Evolutionary conservation across 2,329 filamentous ascomycete genomes (phyloP), one percentile per base, ranked within the genome.

Genomic region (Penicillium brasilianum): DNA sequence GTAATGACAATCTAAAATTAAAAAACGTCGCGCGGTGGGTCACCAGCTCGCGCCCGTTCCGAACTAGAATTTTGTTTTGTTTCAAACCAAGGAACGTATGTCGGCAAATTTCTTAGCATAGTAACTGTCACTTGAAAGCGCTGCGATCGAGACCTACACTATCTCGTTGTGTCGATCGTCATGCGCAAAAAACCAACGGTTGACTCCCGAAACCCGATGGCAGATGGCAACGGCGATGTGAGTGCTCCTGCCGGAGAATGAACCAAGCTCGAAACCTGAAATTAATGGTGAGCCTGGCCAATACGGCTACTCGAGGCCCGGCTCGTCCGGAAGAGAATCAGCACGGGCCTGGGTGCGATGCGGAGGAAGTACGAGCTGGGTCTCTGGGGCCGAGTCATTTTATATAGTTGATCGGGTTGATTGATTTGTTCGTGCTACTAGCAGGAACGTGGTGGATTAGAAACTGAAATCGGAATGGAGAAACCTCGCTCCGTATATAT

Each of bases 221-320:
- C 20, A 11, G 46, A 53, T 39, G 4, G 3, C 20, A 22, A n/a
- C 11, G 34, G 50, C 14, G 8, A 25, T 28, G 49, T 10, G 32
- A 53, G 36, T 11, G n/a, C 14, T n/a, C 34, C 41, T 7, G 32
- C 25, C 25, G 51, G 6, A 2, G 48, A 32, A 32, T 30, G 49
- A 52, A 28, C 55, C 51, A 36, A 55, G 51, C 51, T 51, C 39
- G 30, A 55, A 58, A 46, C 36, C 25, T 52, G 48, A 58, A 58
- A 52, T 48, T 11, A 32, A 30, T 22, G 20, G 50, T 41, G 55
- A 51, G 37, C 43, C 59, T 43, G 58, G 28, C 7, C 49, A 57
- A 49, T 52, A 43, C 36, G 28, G 44, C 50, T 48, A 49, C 43
- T 48, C 8, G 25, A 44, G 36, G 28, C 13, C 36, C 30, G 37